Conservation (phyloP, 2,329 filamentous ascomycete genomes). For the Exophiala mesophila region DNA sequence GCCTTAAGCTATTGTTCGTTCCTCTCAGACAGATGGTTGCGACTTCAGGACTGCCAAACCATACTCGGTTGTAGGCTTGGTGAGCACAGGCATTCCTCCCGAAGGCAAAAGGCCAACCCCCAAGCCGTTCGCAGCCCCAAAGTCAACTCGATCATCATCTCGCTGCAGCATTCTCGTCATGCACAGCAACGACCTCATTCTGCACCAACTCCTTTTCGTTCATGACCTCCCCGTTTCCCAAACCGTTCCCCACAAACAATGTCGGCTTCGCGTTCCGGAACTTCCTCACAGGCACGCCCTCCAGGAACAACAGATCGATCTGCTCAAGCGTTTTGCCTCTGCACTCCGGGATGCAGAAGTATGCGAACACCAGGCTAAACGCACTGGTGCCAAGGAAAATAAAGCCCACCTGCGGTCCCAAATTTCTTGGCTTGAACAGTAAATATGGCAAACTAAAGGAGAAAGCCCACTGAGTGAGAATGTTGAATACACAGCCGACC, state of each 20-base stretch:
- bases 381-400: slow-evolving; percentile 34
- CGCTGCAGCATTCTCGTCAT: not conserved
- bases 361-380: slow-evolving; percentile 25
- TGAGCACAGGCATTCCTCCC: too few species aligned
- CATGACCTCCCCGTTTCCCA: not conserved
- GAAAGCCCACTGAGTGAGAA: slow-evolving; percentile 31
- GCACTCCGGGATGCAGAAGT: slow-evolving; percentile 15
- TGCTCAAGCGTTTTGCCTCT: not conserved
- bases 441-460: slow-evolving; percentile 34
- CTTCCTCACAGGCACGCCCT: not conserved
- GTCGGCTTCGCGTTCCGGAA: not conserved
- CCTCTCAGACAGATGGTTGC: too few species aligned
- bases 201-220: not conserved
- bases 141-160: too few species aligned
- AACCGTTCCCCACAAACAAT: not conserved
- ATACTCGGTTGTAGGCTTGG: too few species aligned
- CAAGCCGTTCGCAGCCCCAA: too few species aligned
- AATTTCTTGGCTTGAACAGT: slow-evolving; percentile 34
- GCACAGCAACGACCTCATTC: too few species aligned
- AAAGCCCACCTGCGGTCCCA: slow-evolving; percentile 36
- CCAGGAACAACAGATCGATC: not conserved
- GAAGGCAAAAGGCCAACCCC: too few species aligned
- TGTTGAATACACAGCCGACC: slow-evolving; percentile 30
- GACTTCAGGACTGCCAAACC: too few species aligned
- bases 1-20: too few species aligned